phyloP scores from a whole-genome alignment of 2,329 filamentous ascomycete species.

The Peltaster fructicola region DNA sequence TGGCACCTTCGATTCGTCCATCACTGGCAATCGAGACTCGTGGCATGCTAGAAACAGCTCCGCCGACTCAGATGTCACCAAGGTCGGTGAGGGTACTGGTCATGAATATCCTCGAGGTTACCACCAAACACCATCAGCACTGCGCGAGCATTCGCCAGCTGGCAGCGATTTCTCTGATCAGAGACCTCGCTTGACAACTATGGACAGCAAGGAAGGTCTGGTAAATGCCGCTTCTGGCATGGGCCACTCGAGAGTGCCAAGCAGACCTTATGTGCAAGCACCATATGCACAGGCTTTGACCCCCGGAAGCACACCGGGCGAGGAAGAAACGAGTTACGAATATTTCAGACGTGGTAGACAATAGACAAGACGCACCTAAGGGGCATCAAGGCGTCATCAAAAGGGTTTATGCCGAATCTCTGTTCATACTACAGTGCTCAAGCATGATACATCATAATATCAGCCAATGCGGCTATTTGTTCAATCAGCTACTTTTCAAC shows the following conservation, averaged over 20 bases:
- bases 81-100: constrained; percentile 16
- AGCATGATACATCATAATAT: no score
- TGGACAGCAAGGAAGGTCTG: constrained; percentile 8
- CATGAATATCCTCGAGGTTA: constrained; percentile 30
- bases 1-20: constrained; percentile 14
- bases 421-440: no score
- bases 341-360: constrained; percentile 20
- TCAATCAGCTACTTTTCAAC: constrained; percentile 33
- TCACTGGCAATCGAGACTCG: constrained; percentile 9
- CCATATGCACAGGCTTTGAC: constrained; percentile 11
- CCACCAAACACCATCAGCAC: constrained; percentile 25
- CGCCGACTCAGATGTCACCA: constrained; percentile 15
- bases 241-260: constrained; percentile 9
- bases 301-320: constrained; percentile 11
- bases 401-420: no score
- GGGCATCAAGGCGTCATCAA: no score
- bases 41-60: constrained; percentile 4
- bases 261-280: constrained; percentile 7
- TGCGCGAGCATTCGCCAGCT: constrained; percentile 26
- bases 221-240: constrained; percentile 13
- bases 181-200: no score
- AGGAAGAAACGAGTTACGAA: constrained; percentile 23
- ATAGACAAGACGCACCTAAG: no score
- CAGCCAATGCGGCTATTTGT: no score
- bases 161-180: constrained; percentile 10